Evolutionary conservation across 306 rosid genomes (phyloP).

Genomic region (Trifolium subterraneum): DNA sequence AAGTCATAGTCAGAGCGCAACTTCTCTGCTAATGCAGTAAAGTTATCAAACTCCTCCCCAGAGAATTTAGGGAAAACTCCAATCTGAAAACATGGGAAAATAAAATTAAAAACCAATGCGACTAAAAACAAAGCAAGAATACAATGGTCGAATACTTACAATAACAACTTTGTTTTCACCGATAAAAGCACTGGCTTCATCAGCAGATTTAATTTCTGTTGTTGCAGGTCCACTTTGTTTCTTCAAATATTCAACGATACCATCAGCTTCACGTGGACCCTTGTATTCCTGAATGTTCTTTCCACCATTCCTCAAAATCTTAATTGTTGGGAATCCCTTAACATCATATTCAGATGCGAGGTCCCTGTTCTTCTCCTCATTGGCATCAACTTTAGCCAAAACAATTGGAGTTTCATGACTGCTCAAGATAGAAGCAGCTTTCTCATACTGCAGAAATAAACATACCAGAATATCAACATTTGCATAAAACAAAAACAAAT

Average conservation of each 20-base stretch:
- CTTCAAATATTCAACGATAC: conserved; percentile 82
- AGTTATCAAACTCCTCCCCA: conserved; percentile 82
- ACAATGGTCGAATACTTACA: conserved; percentile 54
- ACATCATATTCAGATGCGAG: conserved; percentile 63
- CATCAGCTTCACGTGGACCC: conserved; percentile 92
- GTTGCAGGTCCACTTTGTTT: conserved; percentile 90
- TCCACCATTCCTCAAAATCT: conserved; percentile 87
- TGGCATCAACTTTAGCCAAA: conserved; percentile 87
- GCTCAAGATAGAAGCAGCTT: conserved; percentile 84
- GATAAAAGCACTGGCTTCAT: conserved; percentile 62
- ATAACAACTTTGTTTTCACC: conserved; percentile 66
- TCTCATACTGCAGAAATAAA: conserved; percentile 68
- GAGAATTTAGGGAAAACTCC: conserved; percentile 81
- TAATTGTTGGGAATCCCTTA: conserved; percentile 82
- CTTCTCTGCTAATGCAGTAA: conserved; percentile 67
- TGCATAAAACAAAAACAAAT: background rate
- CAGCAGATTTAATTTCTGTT: conserved; percentile 68
- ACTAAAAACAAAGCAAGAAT: conserved; percentile 14
- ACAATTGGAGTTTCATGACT: conserved; percentile 67
- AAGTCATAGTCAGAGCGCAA: conserved; percentile 84
- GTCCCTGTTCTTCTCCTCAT: conserved; percentile 67
- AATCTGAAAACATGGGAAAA: conserved; percentile 56
- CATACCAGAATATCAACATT: conserved; percentile 24
- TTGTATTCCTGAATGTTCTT: conserved; percentile 78
- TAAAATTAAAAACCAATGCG: background rate